Base-by-base conservation (phyloP, 2,329 filamentous ascomycete genomes). In the Coleophoma cylindrospora region DNA sequence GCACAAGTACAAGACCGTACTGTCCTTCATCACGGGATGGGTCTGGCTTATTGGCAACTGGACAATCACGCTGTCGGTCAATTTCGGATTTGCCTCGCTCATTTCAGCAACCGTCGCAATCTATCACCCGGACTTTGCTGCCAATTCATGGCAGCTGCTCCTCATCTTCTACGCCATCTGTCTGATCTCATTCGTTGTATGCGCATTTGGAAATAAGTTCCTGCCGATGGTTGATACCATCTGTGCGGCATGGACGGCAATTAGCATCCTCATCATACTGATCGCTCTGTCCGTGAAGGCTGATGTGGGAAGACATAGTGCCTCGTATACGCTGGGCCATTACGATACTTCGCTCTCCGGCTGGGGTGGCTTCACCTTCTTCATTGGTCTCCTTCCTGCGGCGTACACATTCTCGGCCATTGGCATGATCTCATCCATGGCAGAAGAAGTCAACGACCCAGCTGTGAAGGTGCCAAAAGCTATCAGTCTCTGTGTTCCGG, bases 61-160 rank as follows among this genome's bases (percentile, higher is more conserved):
- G 66, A 89, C 85, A 57, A 91, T 91, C 58, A 90, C 87, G 0
- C 74, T 90, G n/a, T 80, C 86, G n/a, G 86, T 90, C 64, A 88
- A 89, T 71, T 91, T 90, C 60, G 87, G 86, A 62, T 78, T 80
- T 51, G 77, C 78, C 1, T 77, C 73, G 1, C 60, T 83, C 43
- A 67, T 82, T 34, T 73, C 74, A 3, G 77, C 74, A 0, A 73
- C 72, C 0, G 63, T 79, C 4, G 70, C 74, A 3, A 74, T 83
- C 56, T 83, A 76, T 57, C 73, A 79, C 48, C 75, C 77, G 0
- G 70, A 75, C 50, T 81, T 75, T 62, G 68, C 62, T 0, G 68
- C 77, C 43, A 74, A 73, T 40, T 64, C 72, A 27, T 90, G 85
- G 74, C 85, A 90, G 65, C 72, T 87, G 15, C 81, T 87, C 51